Base-by-base conservation (phyloP, 768 basidiomycete species). In the Leccinellum rugosiceps region DNA sequence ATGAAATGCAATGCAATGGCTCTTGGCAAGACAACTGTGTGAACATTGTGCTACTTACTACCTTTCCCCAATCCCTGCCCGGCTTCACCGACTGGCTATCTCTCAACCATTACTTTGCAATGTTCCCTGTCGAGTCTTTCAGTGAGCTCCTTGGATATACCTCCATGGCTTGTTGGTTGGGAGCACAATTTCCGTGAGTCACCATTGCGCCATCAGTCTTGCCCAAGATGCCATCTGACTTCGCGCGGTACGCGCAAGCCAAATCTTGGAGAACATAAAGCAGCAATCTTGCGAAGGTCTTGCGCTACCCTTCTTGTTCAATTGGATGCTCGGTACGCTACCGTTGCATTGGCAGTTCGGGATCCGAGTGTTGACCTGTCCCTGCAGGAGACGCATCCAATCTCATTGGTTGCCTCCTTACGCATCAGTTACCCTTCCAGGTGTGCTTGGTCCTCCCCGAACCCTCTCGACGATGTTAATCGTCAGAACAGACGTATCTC, bases 361-460 rank as follows among this genome's bases (percentile, higher is more conserved):
- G 46, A 17, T 9, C 15, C 21, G 25, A 59, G 14, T 21, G 21
- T 23, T 68, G 56, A 62, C 50, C 23, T 30, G 47, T 25, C 25
- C 17, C 64, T 26, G 26, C 69, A 90, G 96, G 96, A 50, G 97
- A 99, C 74, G 76, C 90, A 23, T 94, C 94, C 19, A 98, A 98
- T 72, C 80, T 98, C 30, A 72, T 98, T 57, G 95, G 93, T 10
- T 94, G 93, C 69, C 75, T 98, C 58, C 77, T 99, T 54, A 98
- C 97, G 3, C 82, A 88, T 65, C 97, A 98, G 68, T 80, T 97
- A 15, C 93, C 94, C 21, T 98, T 99, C 72, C 96, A 98, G 75
- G 94, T 92, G 71, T 64, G 82, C 67, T 7, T 17, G 0, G 13
- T n/a, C 47, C 52, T 28, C 34, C 47, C 35, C 56, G 48, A 34